Percentiles rank a stretch among this genome's conserved stretches.
phyloP scores from a whole-genome alignment of 192 early-diverging fungal genomes.

The Umbelopsis sp. region DNA sequence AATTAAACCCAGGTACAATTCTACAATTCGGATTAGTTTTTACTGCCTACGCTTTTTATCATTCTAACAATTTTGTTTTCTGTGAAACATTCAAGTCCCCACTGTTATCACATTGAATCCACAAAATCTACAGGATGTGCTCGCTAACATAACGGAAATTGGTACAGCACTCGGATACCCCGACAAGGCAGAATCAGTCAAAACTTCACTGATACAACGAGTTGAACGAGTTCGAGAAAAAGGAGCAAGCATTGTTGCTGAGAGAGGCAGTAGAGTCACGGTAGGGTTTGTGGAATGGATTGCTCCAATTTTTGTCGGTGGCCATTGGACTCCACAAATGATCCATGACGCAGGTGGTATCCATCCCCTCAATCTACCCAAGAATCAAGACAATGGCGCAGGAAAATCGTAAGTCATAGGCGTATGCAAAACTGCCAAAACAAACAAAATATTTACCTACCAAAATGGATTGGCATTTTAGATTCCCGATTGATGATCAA shows the following conservation, averaged over 20 bases:
- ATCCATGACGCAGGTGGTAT: conserved; percentile 48
- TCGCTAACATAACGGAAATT: conserved; percentile 46
- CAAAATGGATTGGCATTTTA: neutral
- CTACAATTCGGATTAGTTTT: too few species aligned
- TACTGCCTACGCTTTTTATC: too few species aligned
- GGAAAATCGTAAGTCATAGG: conserved; percentile 40
- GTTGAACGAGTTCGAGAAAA: conserved; percentile 39
- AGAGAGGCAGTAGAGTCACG: conserved; percentile 31
- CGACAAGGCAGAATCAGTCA: conserved; percentile 32
- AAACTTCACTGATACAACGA: conserved; percentile 30
- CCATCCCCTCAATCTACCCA: conserved; percentile 45
- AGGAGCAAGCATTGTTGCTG: conserved; percentile 6
- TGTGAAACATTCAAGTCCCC: neutral
- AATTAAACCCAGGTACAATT: conserved; percentile 40
- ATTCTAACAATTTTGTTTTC: too few species aligned
- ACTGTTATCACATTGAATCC: conserved; percentile 21
- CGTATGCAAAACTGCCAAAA: too few species aligned
- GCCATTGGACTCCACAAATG: conserved; percentile 57
- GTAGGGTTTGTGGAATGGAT: conserved; percentile 56
- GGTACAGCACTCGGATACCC: conserved; percentile 39
- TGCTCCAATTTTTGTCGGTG: conserved; percentile 51
- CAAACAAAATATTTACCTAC: neutral
- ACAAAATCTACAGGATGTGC: conserved; percentile 40
- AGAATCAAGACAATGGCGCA: conserved; percentile 30
- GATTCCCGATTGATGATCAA: conserved; percentile 38